Conservation (phyloP, 1,139 yeast species). For the Yamadazyma triangularis region DNA sequence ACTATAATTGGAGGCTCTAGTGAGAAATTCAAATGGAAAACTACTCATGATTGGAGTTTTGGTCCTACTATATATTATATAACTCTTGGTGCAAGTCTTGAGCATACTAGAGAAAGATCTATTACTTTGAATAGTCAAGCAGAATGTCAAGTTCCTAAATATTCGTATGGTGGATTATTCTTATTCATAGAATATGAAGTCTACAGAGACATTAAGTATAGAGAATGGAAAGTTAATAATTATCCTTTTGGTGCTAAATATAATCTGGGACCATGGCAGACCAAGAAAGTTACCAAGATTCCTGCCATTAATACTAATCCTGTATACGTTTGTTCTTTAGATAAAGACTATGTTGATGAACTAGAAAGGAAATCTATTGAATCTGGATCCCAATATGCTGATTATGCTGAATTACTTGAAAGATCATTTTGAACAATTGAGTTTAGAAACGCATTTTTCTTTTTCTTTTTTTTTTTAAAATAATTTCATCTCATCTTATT, state of each 20-base stretch:
- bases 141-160: slow-evolving; percentile 7
- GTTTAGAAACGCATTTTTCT: too few species aligned
- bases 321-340: slow-evolving; percentile 10
- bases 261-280: slow-evolving; percentile 7
- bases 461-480: too few species aligned
- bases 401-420: neutral
- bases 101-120: neutral
- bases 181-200: slow-evolving; percentile 8
- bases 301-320: slow-evolving; percentile 7
- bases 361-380: slow-evolving; percentile 2
- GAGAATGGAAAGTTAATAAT: slow-evolving; percentile 8
- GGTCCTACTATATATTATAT: neutral
- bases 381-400: neutral
- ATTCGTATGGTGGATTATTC: slow-evolving; percentile 9
- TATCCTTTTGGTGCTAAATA: slow-evolving; percentile 1
- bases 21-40: neutral
- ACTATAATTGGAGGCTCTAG: neutral
- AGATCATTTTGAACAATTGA: too few species aligned
- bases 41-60: neutral
- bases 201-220: slow-evolving; percentile 2
- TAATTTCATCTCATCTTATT: slow-evolving; percentile 1
- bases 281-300: neutral
- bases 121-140: slow-evolving; percentile 1
- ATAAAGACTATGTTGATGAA: slow-evolving; percentile 7
- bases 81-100: neutral